Evolutionary conservation across 2,329 filamentous ascomycete species (phyloP).

Genomic region (Aureobasidium melanogenum): DNA sequence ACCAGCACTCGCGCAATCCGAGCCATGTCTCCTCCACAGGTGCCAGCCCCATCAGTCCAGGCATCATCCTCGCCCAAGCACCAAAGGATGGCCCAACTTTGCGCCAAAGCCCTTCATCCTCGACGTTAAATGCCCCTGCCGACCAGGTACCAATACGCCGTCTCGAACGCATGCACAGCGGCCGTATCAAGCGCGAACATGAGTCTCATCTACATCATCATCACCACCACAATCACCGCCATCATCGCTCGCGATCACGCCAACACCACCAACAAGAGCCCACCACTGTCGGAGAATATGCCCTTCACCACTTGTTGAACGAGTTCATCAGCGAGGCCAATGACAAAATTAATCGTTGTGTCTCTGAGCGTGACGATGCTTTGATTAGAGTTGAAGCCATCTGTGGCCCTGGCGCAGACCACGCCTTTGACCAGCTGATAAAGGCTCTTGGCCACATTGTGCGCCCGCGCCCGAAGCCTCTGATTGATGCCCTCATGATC

Average conservation of each 20-base stretch:
- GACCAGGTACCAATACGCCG: conserved; percentile 17
- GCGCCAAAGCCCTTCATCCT: conserved; percentile 15
- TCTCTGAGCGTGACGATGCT: conserved; percentile 67
- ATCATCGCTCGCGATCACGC: conserved; percentile 60
- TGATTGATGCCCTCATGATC: conserved; percentile 96
- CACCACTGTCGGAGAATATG: conserved; percentile 96
- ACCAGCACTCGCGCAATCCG: conserved; percentile 84
- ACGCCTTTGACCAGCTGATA: conserved; percentile 88
- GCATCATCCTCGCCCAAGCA: conserved; percentile 56
- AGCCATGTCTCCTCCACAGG: conserved; percentile 70
- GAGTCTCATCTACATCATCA: conserved; percentile 67
- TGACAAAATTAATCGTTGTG: conserved; percentile 84
- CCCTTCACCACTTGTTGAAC: conserved; percentile 90
- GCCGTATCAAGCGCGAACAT: conserved; percentile 59
- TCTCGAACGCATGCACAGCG: conserved; percentile 40
- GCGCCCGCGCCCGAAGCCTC: conserved; percentile 81
- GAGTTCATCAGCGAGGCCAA: conserved; percentile 96
- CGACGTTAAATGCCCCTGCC: conserved; percentile 8
- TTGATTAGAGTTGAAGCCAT: conserved; percentile 81
- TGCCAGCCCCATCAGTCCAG: conserved; percentile 75
- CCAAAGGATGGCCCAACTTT: conserved; percentile 1
- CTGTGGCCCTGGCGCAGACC: conserved; percentile 82
- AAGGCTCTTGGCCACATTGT: conserved; percentile 89
- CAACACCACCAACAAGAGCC: conserved; percentile 63
- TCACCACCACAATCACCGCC: conserved; percentile 46